Evolutionary conservation across 2,329 filamentous ascomycete species (phyloP).

Genomic region (Aspergillus pseudonomiae): DNA sequence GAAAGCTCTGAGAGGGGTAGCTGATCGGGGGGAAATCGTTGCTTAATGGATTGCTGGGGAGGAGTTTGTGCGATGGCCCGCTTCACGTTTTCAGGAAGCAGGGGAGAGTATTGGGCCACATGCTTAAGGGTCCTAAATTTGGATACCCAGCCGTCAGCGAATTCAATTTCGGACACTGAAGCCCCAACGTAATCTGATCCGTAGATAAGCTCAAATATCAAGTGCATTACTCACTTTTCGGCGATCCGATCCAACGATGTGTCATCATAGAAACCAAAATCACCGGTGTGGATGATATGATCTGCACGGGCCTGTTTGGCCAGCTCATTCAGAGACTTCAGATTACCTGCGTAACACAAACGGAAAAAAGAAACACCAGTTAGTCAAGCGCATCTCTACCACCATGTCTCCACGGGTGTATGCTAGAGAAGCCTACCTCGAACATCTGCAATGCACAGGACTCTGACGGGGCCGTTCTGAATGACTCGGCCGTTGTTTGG

Average conservation of each 20-base stretch:
- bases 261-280: conserved; percentile 99
- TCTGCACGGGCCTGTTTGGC: conserved; percentile 93
- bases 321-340: conserved; percentile 93
- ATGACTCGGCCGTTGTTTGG: conserved; percentile 55
- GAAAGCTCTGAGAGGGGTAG: conserved; percentile 91
- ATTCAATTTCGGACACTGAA: conserved; percentile 10
- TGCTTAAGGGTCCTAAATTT: conserved; percentile 83
- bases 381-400: conserved; percentile 18
- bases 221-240: conserved; percentile 75
- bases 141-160: conserved; percentile 18
- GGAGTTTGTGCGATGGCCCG: conserved; percentile 68
- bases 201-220: background rate
- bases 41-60: conserved; percentile 72
- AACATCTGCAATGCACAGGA: conserved; percentile 55
- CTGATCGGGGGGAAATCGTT: conserved; percentile 77
- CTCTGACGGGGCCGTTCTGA: conserved; percentile 50
- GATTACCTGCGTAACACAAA: conserved; percentile 68
- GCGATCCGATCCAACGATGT: conserved; percentile 95
- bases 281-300: conserved; percentile 97
- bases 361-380: conserved; percentile 22
- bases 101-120: conserved; percentile 95
- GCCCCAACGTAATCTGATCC: background rate
- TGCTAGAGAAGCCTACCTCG: conserved; percentile 42
- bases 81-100: conserved; percentile 78
- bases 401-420: background rate